A percentile compares a stretch with the other conserved stretches of the same genome.
phyloP scores from a whole-genome alignment of 495 filamentous ascomycete species.

The Clavariopsis aquatica region DNA sequence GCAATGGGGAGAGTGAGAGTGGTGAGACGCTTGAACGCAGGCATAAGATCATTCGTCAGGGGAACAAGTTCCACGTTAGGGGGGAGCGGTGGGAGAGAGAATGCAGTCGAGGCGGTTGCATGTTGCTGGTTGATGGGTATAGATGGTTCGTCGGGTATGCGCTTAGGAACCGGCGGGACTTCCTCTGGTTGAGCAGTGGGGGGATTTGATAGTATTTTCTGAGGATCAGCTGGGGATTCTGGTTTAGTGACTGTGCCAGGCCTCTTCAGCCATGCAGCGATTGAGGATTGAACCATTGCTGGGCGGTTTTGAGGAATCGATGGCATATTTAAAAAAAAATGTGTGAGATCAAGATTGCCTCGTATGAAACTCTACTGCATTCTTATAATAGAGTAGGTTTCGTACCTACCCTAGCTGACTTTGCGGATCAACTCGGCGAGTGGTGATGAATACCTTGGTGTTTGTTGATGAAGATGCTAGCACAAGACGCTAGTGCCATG shows the following conservation, averaged over 20 bases:
- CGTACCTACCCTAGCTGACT: background rate
- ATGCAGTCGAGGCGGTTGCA: conserved; percentile 17
- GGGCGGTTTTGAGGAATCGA: background rate
- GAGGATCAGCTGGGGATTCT: background rate
- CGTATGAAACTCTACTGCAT: too few species aligned
- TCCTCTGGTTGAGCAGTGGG: conserved; percentile 28
- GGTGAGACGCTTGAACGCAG: conserved; percentile 78
- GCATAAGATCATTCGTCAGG: conserved; percentile 53
- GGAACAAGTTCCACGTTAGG: conserved; percentile 42
- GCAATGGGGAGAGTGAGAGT: conserved; percentile 79
- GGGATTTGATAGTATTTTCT: background rate
- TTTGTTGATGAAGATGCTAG: conserved; percentile 20
- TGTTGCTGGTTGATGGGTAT: conserved; percentile 17
- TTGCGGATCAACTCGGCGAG: too few species aligned
- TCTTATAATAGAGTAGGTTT: background rate
- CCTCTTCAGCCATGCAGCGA: conserved; percentile 46
- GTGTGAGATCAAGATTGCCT: too few species aligned
- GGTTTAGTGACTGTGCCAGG: conserved; percentile 33
- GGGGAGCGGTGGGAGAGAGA: conserved; percentile 36
- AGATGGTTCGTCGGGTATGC: background rate
- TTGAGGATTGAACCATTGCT: conserved; percentile 40
- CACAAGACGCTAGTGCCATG: conserved; percentile 14
- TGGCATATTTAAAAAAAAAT: too few species aligned
- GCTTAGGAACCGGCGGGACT: background rate
- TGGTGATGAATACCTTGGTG: conserved; percentile 5